A percentile compares a stretch with the other conserved stretches of the same genome.
Evolutionary conservation across 1,284 basidiomycete species (phyloP).

Genomic region (Ustilago nuda): DNA sequence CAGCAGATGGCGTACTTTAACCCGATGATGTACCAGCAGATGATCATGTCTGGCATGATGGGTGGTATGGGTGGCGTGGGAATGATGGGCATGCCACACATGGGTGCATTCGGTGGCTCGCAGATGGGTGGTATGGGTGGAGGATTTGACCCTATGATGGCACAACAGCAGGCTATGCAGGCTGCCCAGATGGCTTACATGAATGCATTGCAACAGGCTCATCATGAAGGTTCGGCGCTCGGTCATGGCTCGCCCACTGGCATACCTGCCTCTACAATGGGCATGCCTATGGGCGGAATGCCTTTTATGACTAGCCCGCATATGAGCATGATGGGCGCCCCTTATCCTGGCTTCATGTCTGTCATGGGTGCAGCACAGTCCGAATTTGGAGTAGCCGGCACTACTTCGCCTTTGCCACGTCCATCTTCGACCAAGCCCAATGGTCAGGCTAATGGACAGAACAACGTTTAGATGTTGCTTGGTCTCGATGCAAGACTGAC

Average conservation of each 20-base stretch:
- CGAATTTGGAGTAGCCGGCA: slow-evolving; percentile 26
- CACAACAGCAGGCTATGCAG: slow-evolving; percentile 65
- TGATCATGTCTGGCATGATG: slow-evolving; percentile 70
- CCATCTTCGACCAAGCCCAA: slow-evolving; percentile 38
- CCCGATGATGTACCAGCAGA: slow-evolving; percentile 62
- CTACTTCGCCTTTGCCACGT: slow-evolving; percentile 17
- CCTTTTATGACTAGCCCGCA: slow-evolving; percentile 47
- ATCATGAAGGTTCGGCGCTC: slow-evolving; percentile 40
- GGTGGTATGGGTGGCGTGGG: slow-evolving; percentile 62
- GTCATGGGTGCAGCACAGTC: slow-evolving; percentile 29
- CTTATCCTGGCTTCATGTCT: slow-evolving; percentile 47
- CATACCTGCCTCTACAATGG: slow-evolving; percentile 32
- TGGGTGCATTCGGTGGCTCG: slow-evolving; percentile 49
- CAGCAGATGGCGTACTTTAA: slow-evolving; percentile 74
- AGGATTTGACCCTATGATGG: slow-evolving; percentile 52
- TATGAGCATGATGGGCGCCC: slow-evolving; percentile 60
- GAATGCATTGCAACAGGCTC: slow-evolving; percentile 53
- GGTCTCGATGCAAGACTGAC: not conserved
- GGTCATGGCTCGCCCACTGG: slow-evolving; percentile 33
- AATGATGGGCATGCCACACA: slow-evolving; percentile 57
- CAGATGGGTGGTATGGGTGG: slow-evolving; percentile 48
- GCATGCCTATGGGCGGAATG: slow-evolving; percentile 52
- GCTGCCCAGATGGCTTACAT: slow-evolving; percentile 67
- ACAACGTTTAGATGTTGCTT: slow-evolving; percentile 8
- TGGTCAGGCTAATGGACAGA: slow-evolving; percentile 22